Base-by-base conservation (phyloP, 1,139 yeast genomes). In the Casaregolazyma lundiana region DNA sequence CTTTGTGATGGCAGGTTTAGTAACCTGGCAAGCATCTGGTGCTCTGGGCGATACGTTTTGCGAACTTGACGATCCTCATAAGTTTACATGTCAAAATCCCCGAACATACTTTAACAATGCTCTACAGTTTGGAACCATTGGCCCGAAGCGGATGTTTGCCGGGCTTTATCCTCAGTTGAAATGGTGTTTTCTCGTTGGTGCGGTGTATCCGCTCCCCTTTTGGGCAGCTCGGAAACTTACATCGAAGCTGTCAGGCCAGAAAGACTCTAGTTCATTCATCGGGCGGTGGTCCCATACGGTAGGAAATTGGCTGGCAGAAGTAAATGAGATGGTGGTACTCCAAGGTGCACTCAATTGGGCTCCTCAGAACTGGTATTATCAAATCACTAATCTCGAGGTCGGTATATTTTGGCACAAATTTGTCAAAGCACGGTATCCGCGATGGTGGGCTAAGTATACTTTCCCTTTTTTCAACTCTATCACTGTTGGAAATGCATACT, bases 361-460 rank as follows among this genome's bases (percentile, higher is more conserved):
- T 21, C 84, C 85, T 7, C 77, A 75, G 54, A 78, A 77, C 59
- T 56, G 80, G 49, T 67, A 72, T 62, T 80, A 77, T 62, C 67
- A 65, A 49, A 51, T 50, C 3, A 75, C 76, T 20, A 81, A 80
- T 4, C 63, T 78, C 38, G 76, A 77, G 55, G 59, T 75, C 29
- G 70, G 79, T 11, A 71, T 66, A 52, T 53, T 68, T 24, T 81
- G 81, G 66, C 80, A 78, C 78, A 70, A 71, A 57, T 65, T 69
- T 59, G 64, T 79, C 54, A 76, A 72, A 54, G 70, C 66, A 53
- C 69, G 75, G 51, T 77, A 73, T 56, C 55, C 69, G 16, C 64
- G 70, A 21, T 76, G 84, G 82, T 80, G 84, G 81, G 80, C 76
- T 51, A 78, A 76, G 61, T 82, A 80, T 64, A 80, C 77, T 56